Conservation (phyloP, 2,329 filamentous ascomycete genomes). For the Thelonectria rubi region DNA sequence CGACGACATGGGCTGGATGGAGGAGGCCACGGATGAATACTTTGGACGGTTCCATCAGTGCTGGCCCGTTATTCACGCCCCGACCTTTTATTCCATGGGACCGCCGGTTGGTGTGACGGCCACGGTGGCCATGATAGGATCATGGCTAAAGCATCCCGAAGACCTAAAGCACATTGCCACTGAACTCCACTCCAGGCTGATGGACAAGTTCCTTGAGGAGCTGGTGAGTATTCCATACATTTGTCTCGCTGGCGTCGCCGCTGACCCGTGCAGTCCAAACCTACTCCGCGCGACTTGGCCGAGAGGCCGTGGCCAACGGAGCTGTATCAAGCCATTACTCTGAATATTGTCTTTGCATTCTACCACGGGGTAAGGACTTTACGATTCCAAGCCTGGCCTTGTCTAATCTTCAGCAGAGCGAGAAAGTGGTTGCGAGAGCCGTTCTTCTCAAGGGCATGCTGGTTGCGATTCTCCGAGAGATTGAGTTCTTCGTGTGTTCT, state of each 20-base stretch:
- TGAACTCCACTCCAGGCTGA: slow-evolving; percentile 45
- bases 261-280: slow-evolving; percentile 31
- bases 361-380: slow-evolving; percentile 45
- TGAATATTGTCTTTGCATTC: slow-evolving; percentile 53
- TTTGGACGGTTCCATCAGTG: slow-evolving; percentile 52
- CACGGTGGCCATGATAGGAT: slow-evolving; percentile 51
- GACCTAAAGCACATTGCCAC: slow-evolving; percentile 41
- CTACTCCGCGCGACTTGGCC: slow-evolving; percentile 21
- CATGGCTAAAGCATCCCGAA: slow-evolving; percentile 47
- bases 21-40: slow-evolving; percentile 43
- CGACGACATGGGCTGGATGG: slow-evolving; percentile 31
- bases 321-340: slow-evolving; percentile 47
- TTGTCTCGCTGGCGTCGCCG: background rate
- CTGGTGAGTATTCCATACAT: slow-evolving; percentile 36
- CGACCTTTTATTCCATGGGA: slow-evolving; percentile 45
- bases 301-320: slow-evolving; percentile 43
- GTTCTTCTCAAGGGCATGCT: slow-evolving; percentile 49
- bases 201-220: slow-evolving; percentile 43
- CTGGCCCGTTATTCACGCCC: slow-evolving; percentile 53
- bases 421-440: slow-evolving; percentile 44
- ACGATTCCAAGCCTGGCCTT: accelerated
- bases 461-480: slow-evolving; percentile 46
- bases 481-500: slow-evolving; percentile 49
- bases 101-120: slow-evolving; percentile 40
- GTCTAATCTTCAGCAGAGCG: slow-evolving; percentile 40